These are phyloP conservation scores for Calonectria hongkongensis DNA, from an alignment of 2,329 filamentous ascomycete genomes.

Conservation along the genomic window DNA sequence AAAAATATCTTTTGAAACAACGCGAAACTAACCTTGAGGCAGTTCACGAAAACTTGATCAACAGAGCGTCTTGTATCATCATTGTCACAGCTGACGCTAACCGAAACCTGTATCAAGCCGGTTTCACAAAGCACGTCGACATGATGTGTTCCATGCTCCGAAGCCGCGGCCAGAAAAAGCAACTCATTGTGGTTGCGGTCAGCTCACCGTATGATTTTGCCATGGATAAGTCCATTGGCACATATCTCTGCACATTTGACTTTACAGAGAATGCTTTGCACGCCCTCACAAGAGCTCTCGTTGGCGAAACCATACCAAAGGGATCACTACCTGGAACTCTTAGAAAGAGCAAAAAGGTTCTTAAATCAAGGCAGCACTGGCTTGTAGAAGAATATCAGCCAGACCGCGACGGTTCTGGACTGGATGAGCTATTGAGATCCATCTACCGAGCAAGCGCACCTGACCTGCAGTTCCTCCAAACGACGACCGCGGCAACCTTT, in stretches of 20 bases:
- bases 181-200: conserved; percentile 91
- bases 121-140: conserved; percentile 95
- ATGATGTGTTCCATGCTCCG: conserved; percentile 94
- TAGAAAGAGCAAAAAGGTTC: conserved; percentile 89
- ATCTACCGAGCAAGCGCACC: conserved; percentile 81
- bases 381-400: conserved; percentile 92
- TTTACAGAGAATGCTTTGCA: conserved; percentile 95
- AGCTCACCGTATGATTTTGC: conserved; percentile 98
- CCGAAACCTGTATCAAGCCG: conserved; percentile 93
- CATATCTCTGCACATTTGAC: conserved; percentile 96
- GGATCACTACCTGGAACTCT: conserved; percentile 83
- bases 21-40: conserved; percentile 30
- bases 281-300: conserved; percentile 87
- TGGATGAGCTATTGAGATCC: conserved; percentile 84
- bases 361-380: conserved; percentile 96
- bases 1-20: not conserved
- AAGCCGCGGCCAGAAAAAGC: conserved; percentile 87
- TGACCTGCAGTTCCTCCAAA: conserved; percentile 80
- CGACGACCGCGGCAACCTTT: conserved; percentile 84
- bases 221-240: conserved; percentile 91
- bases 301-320: conserved; percentile 80
- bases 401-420: conserved; percentile 82
- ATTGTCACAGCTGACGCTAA: conserved; percentile 96
- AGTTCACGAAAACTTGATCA: conserved; percentile 94
- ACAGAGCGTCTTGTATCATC: conserved; percentile 90